Base-by-base conservation (phyloP, 257 asterid genomes). In the Ehretia macrophylla region DNA sequence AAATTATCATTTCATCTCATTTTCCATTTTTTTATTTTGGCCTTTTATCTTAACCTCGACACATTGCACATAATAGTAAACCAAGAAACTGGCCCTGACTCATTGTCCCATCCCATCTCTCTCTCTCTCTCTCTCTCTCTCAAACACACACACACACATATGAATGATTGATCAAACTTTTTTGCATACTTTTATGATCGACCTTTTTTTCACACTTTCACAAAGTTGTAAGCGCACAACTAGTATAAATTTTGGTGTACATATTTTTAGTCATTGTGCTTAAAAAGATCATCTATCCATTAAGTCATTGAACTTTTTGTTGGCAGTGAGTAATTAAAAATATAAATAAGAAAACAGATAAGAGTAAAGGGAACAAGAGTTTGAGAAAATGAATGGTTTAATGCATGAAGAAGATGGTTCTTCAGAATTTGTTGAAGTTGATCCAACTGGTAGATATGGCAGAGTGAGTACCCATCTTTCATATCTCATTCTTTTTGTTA, bases 401-500 rank as follows among this genome's bases (percentile, higher is more conserved):
- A 20, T 11, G 4, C 57, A 52, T 20, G 14, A 1, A 8, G 56
- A 51, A 51, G 5, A 17, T 12, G 37, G 10, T 52, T 27, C 14
- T 8, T 52, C 57, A 20, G 57, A 22, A 14, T 52, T 52, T 22
- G 57, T 52, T 52, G 57, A 52, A 52, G 37, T 52, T 52, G 57
- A 52, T 52, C 57, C 57, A 52, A 21, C 57, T 52, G 57, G 57
- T 20, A 52, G 57, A 52, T 52, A 52, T 52, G 57, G 57, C 57
- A 52, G 57, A 52, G 57, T 52, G 17, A 52, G 14, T 52, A 52
- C 17, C 57, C 57, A 20, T 11, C 4, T 16, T 22, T 11, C 38
- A 52, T 52, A 20, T 52, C 5, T 51, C 32, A 20, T 8, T 10
- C n/a, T 20, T 14, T 52, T 16, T 52, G 5, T 4, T 10, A 48